phyloP scores from a whole-genome alignment of 495 filamentous ascomycete genomes.

The Talaromyces adpressus region DNA sequence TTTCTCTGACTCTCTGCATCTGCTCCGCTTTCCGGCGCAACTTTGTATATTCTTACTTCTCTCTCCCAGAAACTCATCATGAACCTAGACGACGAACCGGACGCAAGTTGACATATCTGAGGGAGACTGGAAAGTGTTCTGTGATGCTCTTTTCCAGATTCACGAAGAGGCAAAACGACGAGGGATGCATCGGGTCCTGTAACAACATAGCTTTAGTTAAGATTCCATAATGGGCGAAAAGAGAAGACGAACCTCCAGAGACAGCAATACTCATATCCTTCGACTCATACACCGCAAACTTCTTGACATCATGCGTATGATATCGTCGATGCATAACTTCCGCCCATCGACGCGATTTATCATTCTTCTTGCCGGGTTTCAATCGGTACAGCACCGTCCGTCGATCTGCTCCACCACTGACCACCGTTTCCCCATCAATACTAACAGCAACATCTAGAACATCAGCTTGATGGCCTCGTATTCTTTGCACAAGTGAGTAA shows the following conservation, averaged over 20 bases:
- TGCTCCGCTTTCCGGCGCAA: conserved; percentile 36
- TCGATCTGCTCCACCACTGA: conserved; percentile 88
- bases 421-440: conserved; percentile 72
- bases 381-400: conserved; percentile 71
- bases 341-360: conserved; percentile 63
- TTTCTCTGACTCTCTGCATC: conserved; percentile 38
- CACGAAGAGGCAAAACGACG: conserved; percentile 69
- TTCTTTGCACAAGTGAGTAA: conserved; percentile 75
- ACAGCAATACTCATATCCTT: conserved; percentile 77
- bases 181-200: conserved; percentile 79
- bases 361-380: conserved; percentile 44
- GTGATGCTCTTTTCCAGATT: conserved; percentile 76
- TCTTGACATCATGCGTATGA: conserved; percentile 90
- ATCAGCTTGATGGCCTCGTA: conserved; percentile 84
- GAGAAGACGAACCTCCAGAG: conserved; percentile 67
- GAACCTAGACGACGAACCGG: conserved; percentile 61
- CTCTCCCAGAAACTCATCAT: conserved; percentile 91
- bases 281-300: conserved; percentile 85
- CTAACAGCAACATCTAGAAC: conserved; percentile 76
- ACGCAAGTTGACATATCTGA: conserved; percentile 62
- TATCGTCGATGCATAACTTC: conserved; percentile 76
- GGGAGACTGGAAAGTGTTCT: conserved; percentile 71
- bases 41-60: conserved; percentile 77
- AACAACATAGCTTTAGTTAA: conserved; percentile 25
- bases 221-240: background rate